These are phyloP conservation scores for Rhamnella rubrinervis DNA, from an alignment of 331 rosid species.

Conservation along the genomic window DNA sequence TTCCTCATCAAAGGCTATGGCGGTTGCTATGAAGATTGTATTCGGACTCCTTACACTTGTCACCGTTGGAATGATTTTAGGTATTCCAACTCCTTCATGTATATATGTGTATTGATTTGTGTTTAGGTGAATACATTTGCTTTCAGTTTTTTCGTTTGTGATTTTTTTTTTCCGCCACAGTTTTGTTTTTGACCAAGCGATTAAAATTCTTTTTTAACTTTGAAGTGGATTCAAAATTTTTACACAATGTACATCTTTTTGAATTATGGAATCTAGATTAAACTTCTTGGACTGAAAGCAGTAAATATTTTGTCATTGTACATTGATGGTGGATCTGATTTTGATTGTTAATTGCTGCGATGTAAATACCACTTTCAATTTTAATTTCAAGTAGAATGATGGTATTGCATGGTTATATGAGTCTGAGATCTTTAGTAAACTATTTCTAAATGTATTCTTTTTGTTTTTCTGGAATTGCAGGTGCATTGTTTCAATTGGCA, in stretches of 20 bases:
- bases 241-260: neutral
- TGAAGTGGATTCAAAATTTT: too few relatives aligned
- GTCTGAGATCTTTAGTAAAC: neutral
- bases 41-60: slow-evolving; percentile 90
- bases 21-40: slow-evolving; percentile 61
- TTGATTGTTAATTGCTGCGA: neutral
- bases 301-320: neutral
- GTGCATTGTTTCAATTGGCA: slow-evolving; percentile 91
- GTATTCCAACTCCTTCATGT: slow-evolving; percentile 24
- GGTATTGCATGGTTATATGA: neutral
- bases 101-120: neutral
- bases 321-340: neutral
- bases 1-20: slow-evolving; percentile 37
- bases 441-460: neutral
- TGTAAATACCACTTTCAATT: neutral
- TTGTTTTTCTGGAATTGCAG: slow-evolving; percentile 42
- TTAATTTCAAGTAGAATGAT: neutral
- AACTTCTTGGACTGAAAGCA: neutral
- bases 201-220: neutral
- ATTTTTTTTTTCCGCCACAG: neutral
- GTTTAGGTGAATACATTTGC: neutral
- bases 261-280: neutral
- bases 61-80: slow-evolving; percentile 91
- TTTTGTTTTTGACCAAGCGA: neutral
- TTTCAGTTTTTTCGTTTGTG: neutral